Evolutionary conservation across 108 stramenopile species (phyloP).

Genomic region (Schizochytrium sp.): DNA sequence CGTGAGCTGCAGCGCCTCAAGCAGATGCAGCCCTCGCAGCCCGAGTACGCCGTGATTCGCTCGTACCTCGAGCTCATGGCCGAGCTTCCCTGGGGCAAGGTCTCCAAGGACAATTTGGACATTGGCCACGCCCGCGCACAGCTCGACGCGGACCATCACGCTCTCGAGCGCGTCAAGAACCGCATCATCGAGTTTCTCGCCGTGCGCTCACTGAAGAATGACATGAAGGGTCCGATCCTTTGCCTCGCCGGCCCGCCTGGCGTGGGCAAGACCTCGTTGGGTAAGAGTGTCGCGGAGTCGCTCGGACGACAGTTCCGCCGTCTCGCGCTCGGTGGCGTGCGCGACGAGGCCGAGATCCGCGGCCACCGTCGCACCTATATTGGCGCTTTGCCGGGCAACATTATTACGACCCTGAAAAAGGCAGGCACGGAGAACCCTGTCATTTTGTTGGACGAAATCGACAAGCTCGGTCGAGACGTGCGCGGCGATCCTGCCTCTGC

Average conservation of each 20-base stretch:
- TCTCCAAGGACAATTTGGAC: constrained; percentile 73
- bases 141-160: constrained; percentile 85
- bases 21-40: constrained; percentile 80
- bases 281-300: constrained; percentile 74
- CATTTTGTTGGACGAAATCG: constrained; percentile 91
- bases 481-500: constrained; percentile 85
- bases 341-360: constrained; percentile 85
- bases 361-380: constrained; percentile 94
- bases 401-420: constrained; percentile 79
- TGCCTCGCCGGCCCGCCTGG: constrained; percentile 89
- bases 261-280: constrained; percentile 71
- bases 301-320: constrained; percentile 83
- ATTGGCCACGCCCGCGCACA: constrained; percentile 58
- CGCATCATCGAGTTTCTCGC: constrained; percentile 92
- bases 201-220: constrained; percentile 76
- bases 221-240: constrained; percentile 82
- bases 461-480: constrained; percentile 61
- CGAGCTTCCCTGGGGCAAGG: constrained; percentile 76
- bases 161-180: constrained; percentile 84
- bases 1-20: constrained; percentile 79
- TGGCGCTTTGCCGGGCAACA: constrained; percentile 92
- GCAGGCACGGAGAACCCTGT: constrained; percentile 73
- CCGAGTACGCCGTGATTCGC: constrained; percentile 85
- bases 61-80: constrained; percentile 91
- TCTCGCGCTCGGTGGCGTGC: constrained; percentile 84